Conservation (phyloP, 1,139 yeast genomes). For the Casaregolazyma suthepensis region DNA sequence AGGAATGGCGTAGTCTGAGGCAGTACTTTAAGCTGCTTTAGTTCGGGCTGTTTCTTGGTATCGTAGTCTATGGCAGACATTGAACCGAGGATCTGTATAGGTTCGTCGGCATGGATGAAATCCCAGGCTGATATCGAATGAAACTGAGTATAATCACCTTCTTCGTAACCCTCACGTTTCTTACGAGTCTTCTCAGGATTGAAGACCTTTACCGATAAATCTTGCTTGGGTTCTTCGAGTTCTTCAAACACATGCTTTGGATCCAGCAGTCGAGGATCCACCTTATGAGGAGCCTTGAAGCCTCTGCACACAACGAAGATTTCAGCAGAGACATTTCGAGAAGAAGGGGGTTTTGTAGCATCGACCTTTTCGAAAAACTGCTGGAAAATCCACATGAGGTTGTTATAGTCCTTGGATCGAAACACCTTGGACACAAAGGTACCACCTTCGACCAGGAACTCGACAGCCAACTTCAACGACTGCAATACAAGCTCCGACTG, state of each 20-base stretch:
- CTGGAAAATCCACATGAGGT: constrained; percentile 94
- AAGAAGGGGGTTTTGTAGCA: constrained; percentile 98
- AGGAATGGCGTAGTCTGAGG: constrained; percentile 74
- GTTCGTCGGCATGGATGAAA: constrained; percentile 73
- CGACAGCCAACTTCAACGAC: constrained; percentile 92
- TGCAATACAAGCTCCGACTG: constrained; percentile 94
- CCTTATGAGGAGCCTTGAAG: constrained; percentile 90
- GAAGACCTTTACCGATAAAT: constrained; percentile 86
- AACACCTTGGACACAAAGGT: constrained; percentile 95
- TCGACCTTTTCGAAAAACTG: constrained; percentile 94
- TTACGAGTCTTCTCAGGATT: constrained; percentile 89
- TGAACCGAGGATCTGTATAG: constrained; percentile 75
- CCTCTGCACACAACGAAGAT: constrained; percentile 95
- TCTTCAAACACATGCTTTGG: constrained; percentile 94
- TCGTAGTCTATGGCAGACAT: constrained; percentile 45
- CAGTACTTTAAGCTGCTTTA: constrained; percentile 64
- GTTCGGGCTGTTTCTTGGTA: constrained; percentile 55
- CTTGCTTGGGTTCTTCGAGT: constrained; percentile 54
- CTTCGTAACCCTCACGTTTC: constrained; percentile 95
- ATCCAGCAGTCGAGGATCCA: constrained; percentile 88
- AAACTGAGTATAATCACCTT: constrained; percentile 76
- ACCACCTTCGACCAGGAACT: constrained; percentile 85
- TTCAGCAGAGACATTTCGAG: constrained; percentile 98
- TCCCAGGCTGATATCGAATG: constrained; percentile 73
- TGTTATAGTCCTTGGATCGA: constrained; percentile 96